A percentile compares a stretch with the other conserved stretches of the same genome.
phyloP scores from a whole-genome alignment of 2,329 filamentous ascomycete species.

The Fusarium temperatum region DNA sequence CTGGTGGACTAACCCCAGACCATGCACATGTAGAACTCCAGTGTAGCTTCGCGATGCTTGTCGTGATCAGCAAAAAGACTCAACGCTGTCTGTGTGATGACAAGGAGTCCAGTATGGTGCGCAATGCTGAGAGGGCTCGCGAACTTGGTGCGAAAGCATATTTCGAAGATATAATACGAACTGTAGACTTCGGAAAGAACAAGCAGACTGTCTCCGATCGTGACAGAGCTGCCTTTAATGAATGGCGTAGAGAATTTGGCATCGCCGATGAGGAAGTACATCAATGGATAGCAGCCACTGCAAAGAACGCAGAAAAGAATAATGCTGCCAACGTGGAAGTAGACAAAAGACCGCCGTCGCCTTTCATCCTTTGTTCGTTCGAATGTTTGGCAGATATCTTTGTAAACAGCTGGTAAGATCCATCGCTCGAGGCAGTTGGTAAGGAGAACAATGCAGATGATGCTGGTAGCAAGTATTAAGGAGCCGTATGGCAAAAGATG shows the following conservation, averaged over 20 bases:
- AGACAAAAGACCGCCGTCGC: conserved; percentile 7
- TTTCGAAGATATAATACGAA: conserved; percentile 11
- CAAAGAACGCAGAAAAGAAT: not conserved
- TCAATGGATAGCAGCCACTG: not conserved
- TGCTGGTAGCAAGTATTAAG: not conserved
- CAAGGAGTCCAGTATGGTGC: not conserved
- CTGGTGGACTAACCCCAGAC: conserved; percentile 4
- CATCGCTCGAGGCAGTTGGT: conserved; percentile 16
- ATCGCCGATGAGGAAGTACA: not conserved
- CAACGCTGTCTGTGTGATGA: not conserved
- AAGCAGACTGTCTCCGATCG: not conserved
- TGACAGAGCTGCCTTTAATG: not conserved
- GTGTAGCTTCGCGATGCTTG: conserved; percentile 2
- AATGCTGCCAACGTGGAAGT: conserved; percentile 10
- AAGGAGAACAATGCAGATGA: conserved; percentile 2
- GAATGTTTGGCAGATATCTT: not conserved
- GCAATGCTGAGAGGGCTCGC: conserved; percentile 13
- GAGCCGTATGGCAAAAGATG: conserved; percentile 1
- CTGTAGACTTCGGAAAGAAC: conserved; percentile 6
- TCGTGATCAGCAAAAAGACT: not conserved
- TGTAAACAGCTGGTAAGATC: not conserved
- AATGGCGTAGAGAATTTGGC: not conserved
- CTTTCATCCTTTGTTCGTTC: conserved; percentile 2
- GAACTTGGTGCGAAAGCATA: conserved; percentile 16
- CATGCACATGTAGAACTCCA: conserved; percentile 25